Conservation (phyloP, 179 eudicot genomes). For the Vitellaria paradoxa region DNA sequence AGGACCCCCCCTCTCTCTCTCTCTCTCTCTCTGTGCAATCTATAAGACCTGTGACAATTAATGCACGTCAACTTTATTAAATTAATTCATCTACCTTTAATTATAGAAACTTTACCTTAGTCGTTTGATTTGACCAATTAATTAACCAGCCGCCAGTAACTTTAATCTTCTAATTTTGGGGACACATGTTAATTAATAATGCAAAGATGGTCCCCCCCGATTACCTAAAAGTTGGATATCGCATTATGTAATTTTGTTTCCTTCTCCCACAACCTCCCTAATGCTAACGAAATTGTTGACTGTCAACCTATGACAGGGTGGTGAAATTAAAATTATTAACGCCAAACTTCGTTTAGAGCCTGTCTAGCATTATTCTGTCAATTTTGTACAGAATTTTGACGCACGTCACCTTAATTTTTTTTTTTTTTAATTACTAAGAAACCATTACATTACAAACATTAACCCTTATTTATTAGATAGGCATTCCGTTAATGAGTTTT, state of each 20-base stretch:
- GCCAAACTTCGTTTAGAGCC: too few species aligned
- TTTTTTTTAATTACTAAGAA: too few species aligned
- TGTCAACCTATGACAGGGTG: too few species aligned
- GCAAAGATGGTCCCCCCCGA: not conserved
- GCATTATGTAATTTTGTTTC: not conserved
- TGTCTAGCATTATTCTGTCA: too few species aligned
- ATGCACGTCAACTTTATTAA: not conserved
- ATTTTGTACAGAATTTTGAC: too few species aligned
- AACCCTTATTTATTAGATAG: too few species aligned
- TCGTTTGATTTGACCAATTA: not conserved
- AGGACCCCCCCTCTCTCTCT: not conserved
- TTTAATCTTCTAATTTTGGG: not conserved
- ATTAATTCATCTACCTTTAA: not conserved
- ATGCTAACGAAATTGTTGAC: too few species aligned
- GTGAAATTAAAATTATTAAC: too few species aligned
- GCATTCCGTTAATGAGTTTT: too few species aligned
- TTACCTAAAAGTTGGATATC: not conserved
- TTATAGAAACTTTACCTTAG: not conserved
- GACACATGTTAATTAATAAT: not conserved
- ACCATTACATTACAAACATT: too few species aligned
- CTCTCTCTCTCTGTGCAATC: too few species aligned
- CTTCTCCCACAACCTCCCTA: not conserved
- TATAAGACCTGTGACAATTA: too few species aligned
- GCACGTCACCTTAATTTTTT: not conserved
- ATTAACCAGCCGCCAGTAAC: not conserved